Percentiles rank a stretch among this genome's conserved stretches.
Conservation (phyloP, 495 filamentous ascomycete species). For the Podospora appendiculata region DNA sequence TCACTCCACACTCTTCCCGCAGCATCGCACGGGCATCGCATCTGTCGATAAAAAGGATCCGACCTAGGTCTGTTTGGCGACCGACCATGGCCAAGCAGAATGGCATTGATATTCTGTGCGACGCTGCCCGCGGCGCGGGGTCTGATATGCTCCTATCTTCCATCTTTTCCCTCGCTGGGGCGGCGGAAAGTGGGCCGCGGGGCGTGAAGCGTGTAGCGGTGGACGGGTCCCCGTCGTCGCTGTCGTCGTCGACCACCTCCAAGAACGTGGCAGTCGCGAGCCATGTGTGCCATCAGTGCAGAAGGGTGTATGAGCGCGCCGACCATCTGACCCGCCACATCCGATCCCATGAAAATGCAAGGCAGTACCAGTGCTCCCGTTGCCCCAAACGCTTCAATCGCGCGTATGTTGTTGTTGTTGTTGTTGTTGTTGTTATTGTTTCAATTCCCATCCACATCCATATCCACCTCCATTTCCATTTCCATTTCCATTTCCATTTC, state of each 20-base stretch:
- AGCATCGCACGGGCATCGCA: too few species aligned
- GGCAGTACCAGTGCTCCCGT: constrained; percentile 16
- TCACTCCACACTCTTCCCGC: too few species aligned
- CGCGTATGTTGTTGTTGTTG: constrained; percentile 6
- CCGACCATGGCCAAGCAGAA: constrained; percentile 8
- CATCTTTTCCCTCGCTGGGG: not conserved
- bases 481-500: not conserved
- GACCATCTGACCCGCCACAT: constrained; percentile 18
- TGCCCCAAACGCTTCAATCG: constrained; percentile 19
- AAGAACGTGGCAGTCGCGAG: not conserved
- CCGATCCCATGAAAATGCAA: constrained; percentile 18
- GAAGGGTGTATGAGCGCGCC: constrained; percentile 15
- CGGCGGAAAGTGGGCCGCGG: not conserved
- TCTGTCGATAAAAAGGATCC: too few species aligned
- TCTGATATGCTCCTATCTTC: constrained; percentile 6
- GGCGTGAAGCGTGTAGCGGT: constrained; percentile 6
- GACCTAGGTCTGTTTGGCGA: too few species aligned
- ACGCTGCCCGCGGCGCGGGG: constrained; percentile 5
- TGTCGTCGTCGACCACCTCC: not conserved
- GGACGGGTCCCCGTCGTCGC: not conserved
- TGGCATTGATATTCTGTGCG: constrained; percentile 18
- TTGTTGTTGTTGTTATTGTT: not conserved
- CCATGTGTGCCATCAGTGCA: constrained; percentile 16
- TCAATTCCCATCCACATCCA: not conserved
- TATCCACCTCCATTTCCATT: not conserved